phyloP scores from a whole-genome alignment of 371 early-diverging fungal genomes.

The Polyrhizophydium stewartii region DNA sequence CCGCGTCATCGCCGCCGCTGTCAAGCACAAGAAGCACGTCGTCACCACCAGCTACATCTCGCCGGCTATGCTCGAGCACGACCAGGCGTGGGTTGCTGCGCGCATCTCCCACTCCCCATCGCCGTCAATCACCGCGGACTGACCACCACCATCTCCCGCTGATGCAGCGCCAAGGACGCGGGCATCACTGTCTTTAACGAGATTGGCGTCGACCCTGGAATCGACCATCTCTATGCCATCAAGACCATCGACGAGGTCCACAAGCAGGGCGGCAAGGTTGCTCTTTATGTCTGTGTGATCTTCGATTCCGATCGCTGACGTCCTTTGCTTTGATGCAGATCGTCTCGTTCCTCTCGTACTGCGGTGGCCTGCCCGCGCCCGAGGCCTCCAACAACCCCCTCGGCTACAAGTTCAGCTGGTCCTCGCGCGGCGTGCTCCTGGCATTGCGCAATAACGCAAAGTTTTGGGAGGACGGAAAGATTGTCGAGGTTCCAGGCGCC shows the following conservation, averaged over 20 bases:
- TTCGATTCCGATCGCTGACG: neutral
- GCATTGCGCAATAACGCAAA: conserved; percentile 81
- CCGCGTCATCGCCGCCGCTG: conserved; percentile 73
- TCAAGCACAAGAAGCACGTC: conserved; percentile 85
- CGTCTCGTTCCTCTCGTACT: conserved; percentile 79
- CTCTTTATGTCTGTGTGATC: conserved; percentile 13
- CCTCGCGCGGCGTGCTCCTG: conserved; percentile 77
- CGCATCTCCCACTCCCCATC: no score
- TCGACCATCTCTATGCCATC: conserved; percentile 97
- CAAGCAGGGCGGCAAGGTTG: conserved; percentile 57
- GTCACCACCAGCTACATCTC: conserved; percentile 97
- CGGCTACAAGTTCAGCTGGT: conserved; percentile 91
- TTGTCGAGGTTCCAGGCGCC: conserved; percentile 42
- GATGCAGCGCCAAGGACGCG: conserved; percentile 70
- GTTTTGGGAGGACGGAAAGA: conserved; percentile 65
- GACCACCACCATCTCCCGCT: no score
- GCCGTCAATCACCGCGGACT: no score
- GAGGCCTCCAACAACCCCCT: conserved; percentile 82
- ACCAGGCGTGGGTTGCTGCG: conserved; percentile 49
- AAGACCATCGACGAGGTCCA: conserved; percentile 89
- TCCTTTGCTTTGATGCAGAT: conserved; percentile 39
- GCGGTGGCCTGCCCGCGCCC: conserved; percentile 89
- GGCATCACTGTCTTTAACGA: conserved; percentile 91
- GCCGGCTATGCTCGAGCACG: conserved; percentile 77
- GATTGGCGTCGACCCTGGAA: conserved; percentile 97